Base-by-base conservation (phyloP, 1,139 yeast species). In the Taphrina wiesneri region DNA sequence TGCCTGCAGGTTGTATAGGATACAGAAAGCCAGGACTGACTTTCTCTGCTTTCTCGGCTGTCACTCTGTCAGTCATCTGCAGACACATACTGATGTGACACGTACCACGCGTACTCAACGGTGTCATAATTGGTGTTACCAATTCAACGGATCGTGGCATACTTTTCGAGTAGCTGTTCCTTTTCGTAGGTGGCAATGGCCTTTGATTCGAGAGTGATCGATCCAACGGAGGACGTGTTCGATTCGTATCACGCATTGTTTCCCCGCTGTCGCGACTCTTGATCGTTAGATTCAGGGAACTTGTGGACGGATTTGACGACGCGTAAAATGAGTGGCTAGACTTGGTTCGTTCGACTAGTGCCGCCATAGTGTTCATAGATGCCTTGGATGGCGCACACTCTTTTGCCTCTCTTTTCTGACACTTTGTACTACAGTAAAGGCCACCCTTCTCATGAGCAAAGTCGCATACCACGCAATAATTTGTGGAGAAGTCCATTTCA, bases 361-460 rank as follows among this genome's bases (percentile, higher is more conserved):
- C 45, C 17, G 28, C 23, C 54, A 49, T 49, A 17, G 36, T 19
- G 21, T 49, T 21, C n/a, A 49, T n/a, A 15, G 54, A 26, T 11
- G 36, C 54, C 36, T 49, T 26, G 3, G 21, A 19, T 4, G 54
- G 36, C 17, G 39, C 23, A 7, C 34, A 7, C 5, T n/a, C 56
- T 41, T 39, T 54, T 30, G 64, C 64, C 9, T 60, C 64, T 17
- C 32, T 13, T 36, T 39, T 60, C 28, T 41, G 41, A 30, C 64
- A 60, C 11, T 36, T 41, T 6, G 49, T 25, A 13, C 51, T 36
- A 43, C 64, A 60, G 21, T 60, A 60, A 5, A 56, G 53, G 28
- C 62, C 43, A n/a, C 43, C 62, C n/a, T 56, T 56, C 17, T 56
- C 43, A 49, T 56, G 53, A n/a, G 63, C 53, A 45, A 23, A 21